Evolutionary conservation across 441 rosid genomes (phyloP).

Genomic region (Viola pubescens): DNA sequence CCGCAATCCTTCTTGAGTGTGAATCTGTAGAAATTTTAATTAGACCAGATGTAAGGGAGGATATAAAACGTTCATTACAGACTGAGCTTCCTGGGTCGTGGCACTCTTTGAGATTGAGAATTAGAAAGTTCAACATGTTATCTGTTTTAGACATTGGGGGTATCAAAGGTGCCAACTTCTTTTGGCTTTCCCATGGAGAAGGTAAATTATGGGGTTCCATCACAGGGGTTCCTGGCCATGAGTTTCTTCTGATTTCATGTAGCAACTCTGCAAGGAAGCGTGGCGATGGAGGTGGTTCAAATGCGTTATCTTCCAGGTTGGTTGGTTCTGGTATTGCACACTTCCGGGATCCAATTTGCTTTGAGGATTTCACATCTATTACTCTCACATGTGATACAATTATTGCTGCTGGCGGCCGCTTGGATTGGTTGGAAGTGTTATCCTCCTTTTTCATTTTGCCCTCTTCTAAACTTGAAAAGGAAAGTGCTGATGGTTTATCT

Average conservation of each 20-base stretch:
- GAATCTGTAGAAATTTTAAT: conserved; percentile 63
- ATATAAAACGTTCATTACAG: conserved; percentile 53
- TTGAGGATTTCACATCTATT: conserved; percentile 47
- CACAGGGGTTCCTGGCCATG: conserved; percentile 48
- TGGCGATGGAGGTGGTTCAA: conserved; percentile 95
- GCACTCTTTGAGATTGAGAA: conserved; percentile 54
- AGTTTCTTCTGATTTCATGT: conserved; percentile 77
- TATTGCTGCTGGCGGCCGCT: conserved; percentile 85
- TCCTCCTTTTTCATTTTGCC: conserved; percentile 63
- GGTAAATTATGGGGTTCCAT: conserved; percentile 75
- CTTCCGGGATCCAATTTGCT: conserved; percentile 55
- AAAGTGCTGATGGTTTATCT: conserved; percentile 26
- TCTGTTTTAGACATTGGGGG: conserved; percentile 78
- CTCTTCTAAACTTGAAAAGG: conserved; percentile 30
- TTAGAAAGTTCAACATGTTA: conserved; percentile 53
- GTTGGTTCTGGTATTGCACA: conserved; percentile 85
- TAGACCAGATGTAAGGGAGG: conserved; percentile 49
- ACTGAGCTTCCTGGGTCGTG: conserved; percentile 91
- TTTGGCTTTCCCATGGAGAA: conserved; percentile 82
- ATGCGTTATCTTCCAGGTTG: conserved; percentile 69
- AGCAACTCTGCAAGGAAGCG: conserved; percentile 79
- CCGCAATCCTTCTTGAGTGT: conserved; percentile 68
- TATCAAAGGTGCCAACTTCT: conserved; percentile 48
- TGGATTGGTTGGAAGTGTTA: conserved; percentile 84
- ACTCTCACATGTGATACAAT: conserved; percentile 71